These are phyloP conservation scores for Brassica carinata DNA, from an alignment of 345 rosid species.

Conservation along the genomic window DNA sequence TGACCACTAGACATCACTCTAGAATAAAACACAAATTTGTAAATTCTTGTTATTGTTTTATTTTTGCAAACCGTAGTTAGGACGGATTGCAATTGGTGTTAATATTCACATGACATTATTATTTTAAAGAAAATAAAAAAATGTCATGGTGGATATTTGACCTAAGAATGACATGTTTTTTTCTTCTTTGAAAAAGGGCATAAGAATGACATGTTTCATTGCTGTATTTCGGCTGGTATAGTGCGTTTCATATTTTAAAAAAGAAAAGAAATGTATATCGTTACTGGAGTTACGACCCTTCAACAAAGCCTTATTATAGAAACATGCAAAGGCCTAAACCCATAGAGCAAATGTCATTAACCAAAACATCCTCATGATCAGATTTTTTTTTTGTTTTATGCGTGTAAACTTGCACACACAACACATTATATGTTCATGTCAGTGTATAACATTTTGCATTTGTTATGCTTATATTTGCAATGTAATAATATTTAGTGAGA, in stretches of 20 bases:
- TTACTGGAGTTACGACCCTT: too few species aligned
- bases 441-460: too few species aligned
- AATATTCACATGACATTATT: slow-evolving; percentile 15
- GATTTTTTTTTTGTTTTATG: too few species aligned
- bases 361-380: too few species aligned
- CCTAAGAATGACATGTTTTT: slow-evolving; percentile 24
- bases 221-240: slow-evolving; percentile 3
- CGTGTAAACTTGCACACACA: too few species aligned
- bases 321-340: too few species aligned
- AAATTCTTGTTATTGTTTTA: not conserved
- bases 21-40: slow-evolving; percentile 22
- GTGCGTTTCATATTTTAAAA: not conserved
- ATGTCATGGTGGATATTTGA: slow-evolving; percentile 28
- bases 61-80: not conserved
- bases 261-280: too few species aligned
- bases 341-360: too few species aligned
- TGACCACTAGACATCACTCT: slow-evolving; percentile 38
- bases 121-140: not conserved
- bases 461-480: too few species aligned
- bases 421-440: too few species aligned
- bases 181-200: too few species aligned
- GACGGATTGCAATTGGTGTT: slow-evolving; percentile 19
- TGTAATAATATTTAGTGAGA: not conserved
- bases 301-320: too few species aligned
- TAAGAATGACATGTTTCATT: slow-evolving; percentile 13